Conservation (phyloP, 2,329 filamentous ascomycete species). For the Fusarium nanum region DNA sequence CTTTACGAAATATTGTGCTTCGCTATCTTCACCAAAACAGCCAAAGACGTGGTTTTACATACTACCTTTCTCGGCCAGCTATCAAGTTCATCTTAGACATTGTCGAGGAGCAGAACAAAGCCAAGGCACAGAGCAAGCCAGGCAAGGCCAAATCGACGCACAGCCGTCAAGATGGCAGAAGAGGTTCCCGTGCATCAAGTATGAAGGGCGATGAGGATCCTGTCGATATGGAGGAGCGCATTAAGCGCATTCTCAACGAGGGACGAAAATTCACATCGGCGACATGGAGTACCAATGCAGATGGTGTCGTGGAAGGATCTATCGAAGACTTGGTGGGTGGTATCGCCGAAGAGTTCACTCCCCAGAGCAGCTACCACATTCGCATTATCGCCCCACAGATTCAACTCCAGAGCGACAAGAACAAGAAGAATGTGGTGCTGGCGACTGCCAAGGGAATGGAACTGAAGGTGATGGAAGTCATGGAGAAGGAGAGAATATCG, state of each 20-base stretch:
- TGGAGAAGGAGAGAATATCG: conserved; percentile 93
- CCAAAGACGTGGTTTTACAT: conserved; percentile 94
- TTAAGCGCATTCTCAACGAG: conserved; percentile 86
- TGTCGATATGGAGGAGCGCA: conserved; percentile 81
- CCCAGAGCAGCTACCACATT: conserved; percentile 94
- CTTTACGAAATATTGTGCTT: conserved; percentile 92
- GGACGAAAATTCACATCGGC: conserved; percentile 78
- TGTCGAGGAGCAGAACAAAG: conserved; percentile 90
- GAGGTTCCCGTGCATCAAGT: conserved; percentile 54
- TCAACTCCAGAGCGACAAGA: conserved; percentile 98
- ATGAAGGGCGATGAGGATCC: conserved; percentile 65
- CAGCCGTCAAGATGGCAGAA: conserved; percentile 44
- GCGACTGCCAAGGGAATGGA: conserved; percentile 98
- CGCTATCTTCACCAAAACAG: conserved; percentile 98
- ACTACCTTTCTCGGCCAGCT: conserved; percentile 94
- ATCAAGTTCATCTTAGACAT: conserved; percentile 99
- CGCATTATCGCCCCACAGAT: conserved; percentile 97
- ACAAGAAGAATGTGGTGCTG: conserved; percentile 95
- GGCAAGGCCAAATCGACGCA: conserved; percentile 47
- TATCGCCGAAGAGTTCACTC: conserved; percentile 86
- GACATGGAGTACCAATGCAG: conserved; percentile 49
- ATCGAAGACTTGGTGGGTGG: conserved; percentile 76
- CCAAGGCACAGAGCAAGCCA: conserved; percentile 59
- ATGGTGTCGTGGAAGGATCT: conserved; percentile 54
- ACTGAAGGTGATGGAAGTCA: conserved; percentile 95